Percentiles rank a stretch among this genome's conserved stretches.
Conservation (phyloP, 2,329 filamentous ascomycete species). For the Aspergillus puulaauensis region DNA sequence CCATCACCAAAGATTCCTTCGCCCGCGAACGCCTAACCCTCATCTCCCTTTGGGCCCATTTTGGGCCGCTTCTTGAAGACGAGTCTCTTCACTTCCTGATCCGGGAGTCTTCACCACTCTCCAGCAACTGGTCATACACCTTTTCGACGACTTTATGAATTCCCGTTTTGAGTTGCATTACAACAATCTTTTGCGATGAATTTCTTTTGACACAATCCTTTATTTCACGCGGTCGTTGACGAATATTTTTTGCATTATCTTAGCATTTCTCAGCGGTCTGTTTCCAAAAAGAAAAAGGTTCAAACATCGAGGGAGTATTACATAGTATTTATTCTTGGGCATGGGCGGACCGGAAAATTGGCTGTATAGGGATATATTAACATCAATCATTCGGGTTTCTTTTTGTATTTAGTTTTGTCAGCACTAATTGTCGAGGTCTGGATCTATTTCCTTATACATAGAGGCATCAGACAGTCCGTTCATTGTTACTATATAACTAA, state of each 20-base stretch:
- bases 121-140: conserved; percentile 16
- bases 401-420: conserved; percentile 9
- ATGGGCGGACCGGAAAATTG: conserved; percentile 19
- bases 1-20: conserved; percentile 11
- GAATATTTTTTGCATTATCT: conserved; percentile 14
- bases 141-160: conserved; percentile 30
- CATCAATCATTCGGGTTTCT: conserved; percentile 13
- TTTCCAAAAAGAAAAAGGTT: conserved; percentile 13
- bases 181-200: conserved; percentile 12
- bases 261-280: conserved; percentile 27
- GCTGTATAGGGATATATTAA: conserved; percentile 14
- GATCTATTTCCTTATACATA: conserved; percentile 13
- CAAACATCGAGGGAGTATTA: conserved; percentile 20
- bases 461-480: conserved; percentile 3
- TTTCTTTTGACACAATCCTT: conserved; percentile 12
- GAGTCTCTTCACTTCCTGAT: conserved; percentile 1
- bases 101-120: conserved; percentile 5
- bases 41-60: neutral
- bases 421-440: conserved; percentile 7
- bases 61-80: neutral
- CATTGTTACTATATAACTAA: neutral
- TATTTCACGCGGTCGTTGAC: conserved; percentile 7
- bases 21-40: neutral
- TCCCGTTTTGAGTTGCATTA: conserved; percentile 11
- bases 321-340: conserved; percentile 11